Evolutionary conservation across 2,329 filamentous ascomycete genomes (phyloP), one percentile per base, ranked within the genome.

Genomic region (Botrytis medusae): DNA sequence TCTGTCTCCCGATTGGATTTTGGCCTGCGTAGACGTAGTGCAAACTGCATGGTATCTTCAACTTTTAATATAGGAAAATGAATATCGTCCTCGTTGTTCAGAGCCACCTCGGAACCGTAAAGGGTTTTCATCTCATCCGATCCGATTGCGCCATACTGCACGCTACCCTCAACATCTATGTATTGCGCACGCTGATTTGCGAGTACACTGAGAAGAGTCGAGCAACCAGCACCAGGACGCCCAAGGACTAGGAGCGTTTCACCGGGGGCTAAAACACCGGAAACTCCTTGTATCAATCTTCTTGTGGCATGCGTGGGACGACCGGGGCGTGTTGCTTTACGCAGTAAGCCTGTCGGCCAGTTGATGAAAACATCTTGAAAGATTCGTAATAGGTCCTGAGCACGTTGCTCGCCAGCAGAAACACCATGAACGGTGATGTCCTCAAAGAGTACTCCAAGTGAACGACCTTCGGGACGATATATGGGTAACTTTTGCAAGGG

Each of bases 231-330:
- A 0, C 91, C 91, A 0, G 91, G 91, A 0, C 90, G 85, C 2
- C 91, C 91, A 0, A 93, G 84, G 0, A 93, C 90, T 0, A 93
- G 83, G 2, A 92, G 82, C 90, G 92, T 92, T 81, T 93, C 90
- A n/a, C 91, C 92, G 0, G 91, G 91, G 29, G 62, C n/a, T n/a
- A 22, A 6, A 29, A 46, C 62, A 29, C 40, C 40, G 29, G 40
- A 46, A 32, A 32, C 40, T 22, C 29, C 44, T 46, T 34, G 40
- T 29, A 22, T 64, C 42, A 29, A 64, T 20, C 14, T 25, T 65
- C 42, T 65, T 44, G 40, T 65, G 22, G 42, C 7, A 32, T 64
- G 62, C 9, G 3, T 65, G 20, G 40, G 25, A 32, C 40, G 40
- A 6, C 62, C 62, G 29, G n/a, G 29, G 20, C 29, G 40, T 22